Conservation (phyloP, 2,329 filamentous ascomycete genomes). For the Clarireedia paspali region DNA sequence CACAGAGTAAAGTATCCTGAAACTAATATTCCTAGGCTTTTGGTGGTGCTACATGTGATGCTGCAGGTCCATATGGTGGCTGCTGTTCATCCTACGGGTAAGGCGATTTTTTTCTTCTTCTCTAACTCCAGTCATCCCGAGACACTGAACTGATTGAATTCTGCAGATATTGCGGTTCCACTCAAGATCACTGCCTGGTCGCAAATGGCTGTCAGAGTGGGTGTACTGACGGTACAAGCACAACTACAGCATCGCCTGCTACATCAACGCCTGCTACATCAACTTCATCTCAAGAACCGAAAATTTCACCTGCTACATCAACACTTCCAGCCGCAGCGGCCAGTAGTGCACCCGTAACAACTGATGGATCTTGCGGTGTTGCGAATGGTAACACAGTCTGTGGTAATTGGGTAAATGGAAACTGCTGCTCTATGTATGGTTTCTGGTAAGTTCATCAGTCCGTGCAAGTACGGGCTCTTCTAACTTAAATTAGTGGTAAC, state of each 20-base stretch:
- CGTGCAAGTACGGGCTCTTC: not conserved
- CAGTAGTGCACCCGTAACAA: slow-evolving; percentile 33
- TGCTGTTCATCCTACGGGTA: slow-evolving; percentile 28
- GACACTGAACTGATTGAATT: not conserved
- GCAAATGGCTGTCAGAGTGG: slow-evolving; percentile 28
- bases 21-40: slow-evolving; percentile 12
- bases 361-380: slow-evolving; percentile 46
- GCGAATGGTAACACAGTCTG: slow-evolving; percentile 42
- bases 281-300: slow-evolving; percentile 17
- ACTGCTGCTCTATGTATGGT: slow-evolving; percentile 50
- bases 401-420: slow-evolving; percentile 42
- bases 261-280: not conserved
- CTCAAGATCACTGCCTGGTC: slow-evolving; percentile 20
- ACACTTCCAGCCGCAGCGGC: slow-evolving; percentile 19
- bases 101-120: not conserved
- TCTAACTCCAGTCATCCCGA: not conserved
- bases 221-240: slow-evolving; percentile 16
- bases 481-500: slow-evolving; percentile 27
- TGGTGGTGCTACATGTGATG: slow-evolving; percentile 24
- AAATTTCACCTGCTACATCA: slow-evolving; percentile 19
- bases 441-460: slow-evolving; percentile 36
- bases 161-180: slow-evolving; percentile 27
- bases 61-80: slow-evolving; percentile 23
- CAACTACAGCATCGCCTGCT: not conserved
- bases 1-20: no score